These are phyloP conservation scores for Talaromyces liani DNA, from an alignment of 495 filamentous ascomycete species.

Conservation along the genomic window DNA sequence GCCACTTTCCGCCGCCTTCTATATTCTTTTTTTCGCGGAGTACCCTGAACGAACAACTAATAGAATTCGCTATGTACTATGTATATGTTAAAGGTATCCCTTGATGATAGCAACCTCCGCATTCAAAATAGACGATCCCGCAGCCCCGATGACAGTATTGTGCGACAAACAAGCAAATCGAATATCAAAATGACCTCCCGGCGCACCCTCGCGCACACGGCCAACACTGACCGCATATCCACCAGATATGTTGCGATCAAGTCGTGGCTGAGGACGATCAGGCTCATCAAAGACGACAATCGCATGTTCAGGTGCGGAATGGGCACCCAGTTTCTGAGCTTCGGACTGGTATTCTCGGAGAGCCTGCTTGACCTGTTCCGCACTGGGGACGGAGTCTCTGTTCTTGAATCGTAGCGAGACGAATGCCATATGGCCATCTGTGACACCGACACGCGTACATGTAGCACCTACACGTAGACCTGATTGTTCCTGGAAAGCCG, in stretches of 20 bases:
- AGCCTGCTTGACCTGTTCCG: slow-evolving; percentile 61
- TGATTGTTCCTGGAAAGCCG: slow-evolving; percentile 56
- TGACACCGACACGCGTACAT: slow-evolving; percentile 75
- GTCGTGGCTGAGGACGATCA: slow-evolving; percentile 76
- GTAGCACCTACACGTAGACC: slow-evolving; percentile 65
- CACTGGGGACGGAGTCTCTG: slow-evolving; percentile 39
- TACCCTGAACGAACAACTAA: neutral
- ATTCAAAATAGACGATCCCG: slow-evolving; percentile 89
- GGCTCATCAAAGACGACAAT: slow-evolving; percentile 75
- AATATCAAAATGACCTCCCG: slow-evolving; percentile 72
- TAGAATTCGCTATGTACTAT: slow-evolving; percentile 3
- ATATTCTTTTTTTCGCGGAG: neutral
- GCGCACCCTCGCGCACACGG: slow-evolving; percentile 60
- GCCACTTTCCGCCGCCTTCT: neutral
- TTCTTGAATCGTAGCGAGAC: slow-evolving; percentile 67
- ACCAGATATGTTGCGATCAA: slow-evolving; percentile 65
- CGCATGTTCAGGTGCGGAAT: slow-evolving; percentile 63
- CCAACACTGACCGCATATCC: slow-evolving; percentile 82
- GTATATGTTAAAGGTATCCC: slow-evolving; percentile 57
- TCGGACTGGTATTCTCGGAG: slow-evolving; percentile 68
- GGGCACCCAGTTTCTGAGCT: slow-evolving; percentile 64
- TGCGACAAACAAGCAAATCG: slow-evolving; percentile 78
- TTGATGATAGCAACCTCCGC: slow-evolving; percentile 88
- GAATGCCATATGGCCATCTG: slow-evolving; percentile 80
- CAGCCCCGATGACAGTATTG: slow-evolving; percentile 91